These are phyloP conservation scores for Xylaria arbuscula DNA, from an alignment of 2,329 filamentous ascomycete species.

Conservation along the genomic window DNA sequence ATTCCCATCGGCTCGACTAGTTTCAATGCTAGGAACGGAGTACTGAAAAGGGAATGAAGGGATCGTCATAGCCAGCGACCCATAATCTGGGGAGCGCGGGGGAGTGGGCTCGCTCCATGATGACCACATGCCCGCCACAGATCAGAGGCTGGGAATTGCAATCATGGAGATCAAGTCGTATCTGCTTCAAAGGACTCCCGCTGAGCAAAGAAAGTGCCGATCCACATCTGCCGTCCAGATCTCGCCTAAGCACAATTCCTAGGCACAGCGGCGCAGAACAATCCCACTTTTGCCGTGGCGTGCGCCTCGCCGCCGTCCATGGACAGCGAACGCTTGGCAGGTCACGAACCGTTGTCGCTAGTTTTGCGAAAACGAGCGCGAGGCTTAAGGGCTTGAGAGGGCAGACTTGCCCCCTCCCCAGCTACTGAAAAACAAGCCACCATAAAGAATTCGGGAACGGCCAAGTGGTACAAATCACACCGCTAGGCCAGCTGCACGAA, in stretches of 20 bases:
- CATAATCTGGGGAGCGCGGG: slow-evolving; percentile 1
- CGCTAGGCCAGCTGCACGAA: slow-evolving; percentile 25
- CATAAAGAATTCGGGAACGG: neutral
- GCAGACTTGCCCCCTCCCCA: slow-evolving; percentile 9
- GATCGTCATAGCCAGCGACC: neutral
- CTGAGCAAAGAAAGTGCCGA: slow-evolving; percentile 26
- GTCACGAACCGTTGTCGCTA: slow-evolving; percentile 5
- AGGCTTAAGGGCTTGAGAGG: slow-evolving; percentile 10
- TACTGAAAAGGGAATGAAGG: neutral
- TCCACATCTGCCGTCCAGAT: slow-evolving; percentile 39
- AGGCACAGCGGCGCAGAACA: slow-evolving; percentile 28
- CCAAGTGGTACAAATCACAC: slow-evolving; percentile 29
- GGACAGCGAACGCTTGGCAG: slow-evolving; percentile 27
- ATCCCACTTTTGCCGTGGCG: slow-evolving; percentile 27
- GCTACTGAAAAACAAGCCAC: slow-evolving; percentile 20
- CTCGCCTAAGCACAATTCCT: slow-evolving; percentile 29
- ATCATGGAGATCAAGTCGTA: slow-evolving; percentile 20
- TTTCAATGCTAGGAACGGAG: neutral
- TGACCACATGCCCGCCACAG: slow-evolving; percentile 17
- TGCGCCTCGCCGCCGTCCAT: slow-evolving; percentile 18
- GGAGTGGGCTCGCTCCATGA: slow-evolving; percentile 9
- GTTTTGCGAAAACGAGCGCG: neutral
- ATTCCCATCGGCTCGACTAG: neutral
- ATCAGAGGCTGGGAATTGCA: neutral
- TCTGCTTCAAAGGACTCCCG: slow-evolving; percentile 13